Conservation (phyloP, 2,329 filamentous ascomycete species). For the Penicillium sp. region DNA sequence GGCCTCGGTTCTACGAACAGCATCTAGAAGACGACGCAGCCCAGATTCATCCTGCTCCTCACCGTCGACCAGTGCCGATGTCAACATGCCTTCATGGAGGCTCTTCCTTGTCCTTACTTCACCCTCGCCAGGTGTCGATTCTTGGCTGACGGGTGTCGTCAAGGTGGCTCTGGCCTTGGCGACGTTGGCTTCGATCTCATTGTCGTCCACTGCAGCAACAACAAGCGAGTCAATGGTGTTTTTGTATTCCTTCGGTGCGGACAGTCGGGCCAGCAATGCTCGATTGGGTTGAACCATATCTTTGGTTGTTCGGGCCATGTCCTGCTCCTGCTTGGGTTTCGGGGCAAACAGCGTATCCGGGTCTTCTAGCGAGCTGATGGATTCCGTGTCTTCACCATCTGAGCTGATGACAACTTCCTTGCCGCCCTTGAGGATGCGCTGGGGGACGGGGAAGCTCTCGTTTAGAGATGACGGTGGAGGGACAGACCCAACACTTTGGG, state of each 20-base stretch:
- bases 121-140: not conserved
- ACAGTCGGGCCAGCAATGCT: constrained; percentile 3
- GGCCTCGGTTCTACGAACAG: constrained; percentile 61
- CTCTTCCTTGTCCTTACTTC: constrained; percentile 8
- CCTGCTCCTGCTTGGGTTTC: constrained; percentile 23
- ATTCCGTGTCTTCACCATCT: constrained; percentile 66
- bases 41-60: constrained; percentile 44
- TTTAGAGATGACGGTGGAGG: constrained; percentile 18
- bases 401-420: constrained; percentile 60
- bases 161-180: constrained; percentile 37
- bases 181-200: constrained; percentile 56
- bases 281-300: constrained; percentile 1
- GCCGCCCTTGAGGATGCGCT: constrained; percentile 58
- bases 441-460: constrained; percentile 34
- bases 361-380: constrained; percentile 54
- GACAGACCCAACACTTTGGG: constrained; percentile 19
- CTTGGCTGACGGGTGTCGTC: too few relatives aligned
- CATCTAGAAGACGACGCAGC: constrained; percentile 52
- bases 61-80: constrained; percentile 40
- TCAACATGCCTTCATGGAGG: constrained; percentile 42
- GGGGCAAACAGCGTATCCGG: constrained; percentile 41
- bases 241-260: constrained; percentile 48
- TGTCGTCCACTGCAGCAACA: constrained; percentile 58
- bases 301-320: constrained; percentile 1
- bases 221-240: constrained; percentile 64